Evolutionary conservation across 805 yeast species (phyloP), one percentile per base, ranked within the genome.

Genomic region (Nakazawaea sp.): DNA sequence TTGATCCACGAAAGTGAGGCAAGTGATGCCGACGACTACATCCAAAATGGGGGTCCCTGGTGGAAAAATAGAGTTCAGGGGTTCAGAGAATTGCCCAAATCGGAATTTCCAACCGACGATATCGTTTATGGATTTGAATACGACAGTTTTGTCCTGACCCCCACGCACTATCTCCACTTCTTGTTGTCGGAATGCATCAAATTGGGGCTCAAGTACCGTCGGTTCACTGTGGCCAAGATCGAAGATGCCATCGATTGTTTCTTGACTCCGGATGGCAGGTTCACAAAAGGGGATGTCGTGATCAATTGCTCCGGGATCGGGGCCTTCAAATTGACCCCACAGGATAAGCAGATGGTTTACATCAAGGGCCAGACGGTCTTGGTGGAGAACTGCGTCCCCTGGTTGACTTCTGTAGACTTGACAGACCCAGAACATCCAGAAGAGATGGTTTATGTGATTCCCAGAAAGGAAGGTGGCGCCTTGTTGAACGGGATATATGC

Each of bases 401-500:
- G 47, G 45, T 57, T 72, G 59, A 45, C 61, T 15, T 48, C 53
- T 24, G 55, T 57, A 11, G 55, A 58, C 3, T 43, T 48, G 18
- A 35, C 33, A 13, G 52, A 51, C 4, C 44, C 52, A 1, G 51
- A 51, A 1, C 48, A 51, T 44, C 61, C 63, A 0, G 59, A 59
- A 33, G 87, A 81, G 45, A 50, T 60, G 30, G 57, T 78, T 21
- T 79, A 80, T 49, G 59, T 75, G 21, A 72, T 81, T 63, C 87
- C 87, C n/a, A 56, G 87, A 39, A 72, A 71, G 42, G 87, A 81
- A 56, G 86, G 87, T n/a, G 84, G 83, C 33, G 62, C 75, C 26
- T 73, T 80, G 31, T 65, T 80, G 41, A 87, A 86, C 4, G 88
- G 87, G 0, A 54, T 55, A 36, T 51, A 52, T 43, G 25, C 38